Evolutionary conservation across 2,329 filamentous ascomycete genomes (phyloP).

Genomic region (Metarhizium humberi): DNA sequence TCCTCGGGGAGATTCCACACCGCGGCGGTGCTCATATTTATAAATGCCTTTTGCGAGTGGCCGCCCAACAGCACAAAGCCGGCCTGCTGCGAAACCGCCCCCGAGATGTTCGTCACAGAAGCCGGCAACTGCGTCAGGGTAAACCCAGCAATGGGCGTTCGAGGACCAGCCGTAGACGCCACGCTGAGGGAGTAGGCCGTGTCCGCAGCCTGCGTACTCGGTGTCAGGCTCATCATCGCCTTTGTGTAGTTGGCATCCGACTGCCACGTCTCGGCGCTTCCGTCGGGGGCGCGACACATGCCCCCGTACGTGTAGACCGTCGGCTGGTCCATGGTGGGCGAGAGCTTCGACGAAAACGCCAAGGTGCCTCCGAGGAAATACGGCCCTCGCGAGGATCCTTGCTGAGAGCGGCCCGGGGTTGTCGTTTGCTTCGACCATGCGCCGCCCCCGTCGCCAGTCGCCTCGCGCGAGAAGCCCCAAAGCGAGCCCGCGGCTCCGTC

Average conservation of each 20-base stretch:
- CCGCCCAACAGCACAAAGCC: conserved; percentile 78
- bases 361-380: conserved; percentile 48
- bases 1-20: conserved; percentile 81
- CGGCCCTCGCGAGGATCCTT: conserved; percentile 23
- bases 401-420: conserved; percentile 11
- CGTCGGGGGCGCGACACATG: conserved; percentile 61
- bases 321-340: conserved; percentile 41
- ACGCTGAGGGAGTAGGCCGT: conserved; percentile 26
- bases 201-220: conserved; percentile 24
- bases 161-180: conserved; percentile 44
- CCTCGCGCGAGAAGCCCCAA: conserved; percentile 56
- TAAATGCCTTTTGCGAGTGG: conserved; percentile 73
- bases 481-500: conserved; percentile 43
- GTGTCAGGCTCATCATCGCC: conserved; percentile 59
- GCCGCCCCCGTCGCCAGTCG: conserved; percentile 16
- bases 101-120: conserved; percentile 59
- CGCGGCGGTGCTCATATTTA: conserved; percentile 89
- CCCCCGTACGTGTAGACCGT: conserved; percentile 74
- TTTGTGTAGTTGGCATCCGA: conserved; percentile 69
- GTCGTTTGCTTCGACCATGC: conserved; percentile 20
- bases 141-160: conserved; percentile 79
- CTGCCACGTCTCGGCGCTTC: conserved; percentile 47
- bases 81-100: conserved; percentile 59
- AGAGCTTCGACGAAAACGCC: conserved; percentile 56
- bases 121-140: conserved; percentile 66